Evolutionary conservation across 805 yeast species (phyloP), one percentile per base, ranked within the genome.

Genomic region (Tetrapisispora fleetii): DNA sequence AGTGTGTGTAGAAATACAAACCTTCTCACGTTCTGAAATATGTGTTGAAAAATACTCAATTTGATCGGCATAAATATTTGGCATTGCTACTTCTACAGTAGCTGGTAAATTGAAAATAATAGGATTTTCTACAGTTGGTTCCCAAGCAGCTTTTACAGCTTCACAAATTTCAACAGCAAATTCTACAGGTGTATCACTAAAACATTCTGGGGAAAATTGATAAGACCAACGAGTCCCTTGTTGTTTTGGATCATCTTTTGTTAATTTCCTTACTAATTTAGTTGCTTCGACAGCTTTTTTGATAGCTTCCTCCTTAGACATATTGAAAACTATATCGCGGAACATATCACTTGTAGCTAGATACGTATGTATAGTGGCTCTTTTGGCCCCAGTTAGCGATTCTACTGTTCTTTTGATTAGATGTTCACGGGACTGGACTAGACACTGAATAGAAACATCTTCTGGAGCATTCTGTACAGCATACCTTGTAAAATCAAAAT

Each of bases 51-150:
- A 85, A 64, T 76, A 83, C 71, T 85, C 95, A 50, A 85, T 80
- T 72, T 84, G 93, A 63, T 85, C 95, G 39, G 95, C 95, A 60
- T 81, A 85, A 21, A 85, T 78, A 56, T 85, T 85, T 40, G 95
- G 95, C 16, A 88, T 79, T 18, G 86, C 62, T 79, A 84, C 78
- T 67, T 85, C 95, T 18, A 85, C 91, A 14, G 95, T 85, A 21
- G 95, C 93, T 4, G 95, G 95, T 52, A 85, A 72, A 65, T 85
- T 85, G 71, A 85, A 84, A 53, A 85, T 82, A 52, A 85, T 82
- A 44, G 89, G 89, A 50, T 72, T 70, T 37, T 77, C 81, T 21
- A 49, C 74, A 2, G 81, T 62, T 30, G 93, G 91, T 28, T 64
- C 77, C 95, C 95, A 85, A 6, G 84, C 88, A 21, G 64, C 67